A percentile compares a stretch with the other conserved stretches of the same genome.
Evolutionary conservation across 2,329 filamentous ascomycete genomes (phyloP).

Genomic region (Parastagonospora nodorum): DNA sequence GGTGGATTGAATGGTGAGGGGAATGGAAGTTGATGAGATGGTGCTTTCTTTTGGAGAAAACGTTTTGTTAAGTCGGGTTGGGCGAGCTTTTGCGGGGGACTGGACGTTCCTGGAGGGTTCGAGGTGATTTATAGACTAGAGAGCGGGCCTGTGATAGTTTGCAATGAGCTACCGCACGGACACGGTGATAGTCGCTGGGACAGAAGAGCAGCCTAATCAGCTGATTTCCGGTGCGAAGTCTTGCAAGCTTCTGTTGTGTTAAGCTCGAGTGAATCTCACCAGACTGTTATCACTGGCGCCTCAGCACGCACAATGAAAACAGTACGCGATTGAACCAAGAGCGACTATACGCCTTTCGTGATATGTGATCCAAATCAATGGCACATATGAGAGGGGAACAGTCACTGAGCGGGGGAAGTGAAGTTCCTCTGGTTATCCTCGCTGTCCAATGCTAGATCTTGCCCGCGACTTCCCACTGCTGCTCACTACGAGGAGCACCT

Average conservation of each 20-base stretch:
- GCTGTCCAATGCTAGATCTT: not conserved
- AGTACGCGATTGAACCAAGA: not conserved
- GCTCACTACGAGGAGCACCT: not conserved
- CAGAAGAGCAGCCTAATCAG: conserved; percentile 1
- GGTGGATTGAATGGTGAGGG: not conserved
- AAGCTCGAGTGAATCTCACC: not conserved
- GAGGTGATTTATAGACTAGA: not conserved
- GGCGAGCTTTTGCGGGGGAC: too few relatives aligned
- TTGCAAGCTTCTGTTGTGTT: not conserved
- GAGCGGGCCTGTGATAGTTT: not conserved
- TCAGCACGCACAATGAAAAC: not conserved
- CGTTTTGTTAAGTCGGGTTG: too few relatives aligned
- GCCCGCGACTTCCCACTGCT: not conserved
- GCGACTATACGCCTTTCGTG: not conserved
- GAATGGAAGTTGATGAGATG: too few relatives aligned
- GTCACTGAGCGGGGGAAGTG: not conserved
- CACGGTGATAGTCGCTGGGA: conserved; percentile 5
- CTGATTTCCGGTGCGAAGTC: not conserved
- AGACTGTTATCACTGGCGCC: not conserved
- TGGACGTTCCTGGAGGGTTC: not conserved
- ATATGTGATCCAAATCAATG: conserved; percentile 25
- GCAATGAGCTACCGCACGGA: conserved; percentile 1
- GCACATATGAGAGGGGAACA: conserved; percentile 12
- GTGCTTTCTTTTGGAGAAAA: too few relatives aligned
- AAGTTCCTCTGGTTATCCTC: not conserved